Evolutionary conservation across 805 yeast genomes (phyloP).

Genomic region (Blastobotrys terrestris): DNA sequence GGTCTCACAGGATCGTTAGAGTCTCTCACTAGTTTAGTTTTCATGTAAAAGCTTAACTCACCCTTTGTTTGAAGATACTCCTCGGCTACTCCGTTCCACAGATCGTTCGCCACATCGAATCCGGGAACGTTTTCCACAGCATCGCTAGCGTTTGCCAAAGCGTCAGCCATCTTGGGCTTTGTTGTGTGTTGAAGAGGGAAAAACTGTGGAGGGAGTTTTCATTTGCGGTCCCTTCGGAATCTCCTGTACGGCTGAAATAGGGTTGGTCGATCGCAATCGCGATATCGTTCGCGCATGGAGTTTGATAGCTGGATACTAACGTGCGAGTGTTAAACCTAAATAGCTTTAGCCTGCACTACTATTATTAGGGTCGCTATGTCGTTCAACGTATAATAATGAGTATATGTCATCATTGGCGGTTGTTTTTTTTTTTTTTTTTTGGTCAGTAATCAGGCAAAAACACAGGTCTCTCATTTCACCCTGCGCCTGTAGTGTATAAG

Average conservation of each 20-base stretch:
- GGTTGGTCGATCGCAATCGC: too few relatives aligned
- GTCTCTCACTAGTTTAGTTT: not conserved
- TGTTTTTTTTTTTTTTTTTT: too few relatives aligned
- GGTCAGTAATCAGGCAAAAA: too few relatives aligned
- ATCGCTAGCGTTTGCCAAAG: not conserved
- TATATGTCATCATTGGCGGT: too few relatives aligned
- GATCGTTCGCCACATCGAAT: constrained; percentile 47
- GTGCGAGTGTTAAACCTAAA: too few relatives aligned
- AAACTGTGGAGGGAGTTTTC: not conserved
- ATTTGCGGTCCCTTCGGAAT: not conserved
- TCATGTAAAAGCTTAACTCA: constrained; percentile 11
- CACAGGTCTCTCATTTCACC: too few relatives aligned
- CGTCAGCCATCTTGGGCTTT: not conserved
- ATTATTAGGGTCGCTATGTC: too few relatives aligned
- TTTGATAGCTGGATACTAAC: too few relatives aligned
- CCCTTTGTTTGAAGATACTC: constrained; percentile 53
- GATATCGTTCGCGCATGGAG: too few relatives aligned
- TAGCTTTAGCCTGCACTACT: too few relatives aligned
- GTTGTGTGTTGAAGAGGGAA: not conserved
- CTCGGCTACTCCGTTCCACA: constrained; percentile 61
- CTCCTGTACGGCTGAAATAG: not conserved
- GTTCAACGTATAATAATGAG: too few relatives aligned
- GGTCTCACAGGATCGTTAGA: constrained; percentile 19
- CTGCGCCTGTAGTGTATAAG: too few relatives aligned
- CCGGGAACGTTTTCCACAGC: constrained; percentile 50